Base-by-base conservation (phyloP, 2,329 filamentous ascomycete genomes). In the Pseudogymnoascus sp. region DNA sequence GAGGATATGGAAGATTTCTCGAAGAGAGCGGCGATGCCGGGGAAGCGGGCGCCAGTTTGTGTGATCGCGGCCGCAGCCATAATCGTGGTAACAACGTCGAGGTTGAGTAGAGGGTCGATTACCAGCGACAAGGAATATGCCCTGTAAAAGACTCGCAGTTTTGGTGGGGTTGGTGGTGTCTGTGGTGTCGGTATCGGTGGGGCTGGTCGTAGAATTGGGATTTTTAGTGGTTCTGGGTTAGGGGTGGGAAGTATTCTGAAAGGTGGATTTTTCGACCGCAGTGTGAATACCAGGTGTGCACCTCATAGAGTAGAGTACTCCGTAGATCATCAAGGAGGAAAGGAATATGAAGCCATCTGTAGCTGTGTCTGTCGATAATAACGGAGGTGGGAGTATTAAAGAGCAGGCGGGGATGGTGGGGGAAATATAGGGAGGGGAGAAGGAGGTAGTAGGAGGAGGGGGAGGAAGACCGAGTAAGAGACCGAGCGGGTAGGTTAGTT, bases 211-310 rank as follows among this genome's bases (percentile, higher is more conserved):
- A 55, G 48, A 55, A 55, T 29, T 33, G 48, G 48, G 15, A 35
- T 33, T 55, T 55, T 55, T 55, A 55, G 48, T 55, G 48, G 48
- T 55, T 55, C 48, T 55, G 48, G 48, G 48, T 55, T 55, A 55
- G 48, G 48, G 44, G 44, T 44, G 27, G 25, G 27, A 55, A 44
- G 48, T 31, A 5, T 51, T 17, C 21, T 55, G 48, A 55, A 55
- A 17, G n/a, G 48, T 55, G 48, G 48, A 17, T 55, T 55, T 33
- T 12, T 27, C 15, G 29, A 55, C 48, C 27, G 48, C 27, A 33
- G 29, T 10, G 48, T 55, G 44, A 51, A 33, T 31, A n/a, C n/a
- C 5, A 51, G n/a, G 44, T 33, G 44, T 31, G 21, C 21, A 10
- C 9, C 17, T 17, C 8, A 27, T 31, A 51, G 44, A 51, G 44